Evolutionary conservation across 768 basidiomycete species (phyloP), one percentile per base, ranked within the genome.

Genomic region (Lactifluus rugatus): DNA sequence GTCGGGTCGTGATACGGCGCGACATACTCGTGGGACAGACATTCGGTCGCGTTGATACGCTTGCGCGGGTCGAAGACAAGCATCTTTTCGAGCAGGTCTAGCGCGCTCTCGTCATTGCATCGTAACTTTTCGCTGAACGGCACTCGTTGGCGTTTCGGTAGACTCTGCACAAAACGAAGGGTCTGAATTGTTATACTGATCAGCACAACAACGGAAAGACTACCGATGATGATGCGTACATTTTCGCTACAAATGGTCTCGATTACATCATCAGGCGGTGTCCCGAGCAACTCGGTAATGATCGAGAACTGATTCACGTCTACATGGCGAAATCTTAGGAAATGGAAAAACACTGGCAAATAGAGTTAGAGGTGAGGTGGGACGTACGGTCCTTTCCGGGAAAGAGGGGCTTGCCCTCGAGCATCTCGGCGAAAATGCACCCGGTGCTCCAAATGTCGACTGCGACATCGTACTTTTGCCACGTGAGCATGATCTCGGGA

Each of bases 261-360:
- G 66, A 99, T 98, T 76, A 98, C 96, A 78, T 98, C 96, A 80
- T 97, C 93, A 7, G 94, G 92, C 34, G 96, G 96, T n/a, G 96
- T 98, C 39, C 96, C 96, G 54, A 99, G 76, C 16, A 98, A 76
- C 71, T 99, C 95, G 44, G 95, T 98, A 75, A 99, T 99, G 74
- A 99, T 98, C 48, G 93, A 96, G 76, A 99, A 98, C 71, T 99
- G 96, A 76, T 99, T 93, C 66, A 98, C 96, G 73, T 99, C 95
- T 98, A 69, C 28, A 46, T n/a, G 7, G 5, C 26, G 57, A 28
- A 58, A 57, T 58, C 53, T 28, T 10, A 48, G 58, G 16, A 37
- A 36, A 4, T 39, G 32, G 32, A 16, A 26, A 41, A 17, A 41
- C 13, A 9, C 21, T 23, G 21, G 6, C 23, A 4, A 44, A 62